These are phyloP conservation scores for Globisporangium apiculatum DNA, from an alignment of 352 stramenopile genomes.

Conservation along the genomic window DNA sequence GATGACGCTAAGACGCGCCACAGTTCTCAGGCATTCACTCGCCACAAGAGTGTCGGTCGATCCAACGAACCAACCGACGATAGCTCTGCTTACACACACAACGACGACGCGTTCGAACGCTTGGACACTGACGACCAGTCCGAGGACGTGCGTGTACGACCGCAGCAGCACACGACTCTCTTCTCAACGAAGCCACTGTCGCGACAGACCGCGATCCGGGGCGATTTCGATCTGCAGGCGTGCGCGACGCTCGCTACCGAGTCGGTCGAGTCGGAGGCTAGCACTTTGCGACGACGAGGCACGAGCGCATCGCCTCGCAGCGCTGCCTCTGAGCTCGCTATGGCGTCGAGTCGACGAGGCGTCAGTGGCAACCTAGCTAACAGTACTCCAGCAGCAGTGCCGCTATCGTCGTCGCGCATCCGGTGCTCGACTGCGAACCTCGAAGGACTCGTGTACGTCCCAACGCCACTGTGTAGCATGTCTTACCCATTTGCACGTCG, in stretches of 20 bases:
- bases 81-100: neutral
- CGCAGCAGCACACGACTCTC: neutral
- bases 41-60: conserved; percentile 7
- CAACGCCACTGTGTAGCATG: conserved; percentile 9
- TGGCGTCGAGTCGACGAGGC: neutral
- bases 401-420: conserved; percentile 4
- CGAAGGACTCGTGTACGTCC: conserved; percentile 13
- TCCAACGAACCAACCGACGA: conserved; percentile 1
- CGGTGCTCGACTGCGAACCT: conserved; percentile 12
- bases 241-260: neutral
- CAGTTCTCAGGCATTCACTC: neutral
- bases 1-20: neutral
- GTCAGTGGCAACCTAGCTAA: neutral
- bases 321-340: no score
- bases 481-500: neutral
- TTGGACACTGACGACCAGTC: no score
- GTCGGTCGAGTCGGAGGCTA: neutral
- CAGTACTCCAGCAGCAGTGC: neutral
- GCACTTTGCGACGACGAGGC: neutral
- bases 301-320: neutral
- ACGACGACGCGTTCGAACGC: neutral
- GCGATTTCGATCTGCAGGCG: conserved; percentile 14
- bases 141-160: neutral
- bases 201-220: conserved; percentile 29
- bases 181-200: conserved; percentile 8